A percentile compares a stretch with the other conserved stretches of the same genome.
Conservation (phyloP, 148 eudicot genomes). For the Diospyros lotus region DNA sequence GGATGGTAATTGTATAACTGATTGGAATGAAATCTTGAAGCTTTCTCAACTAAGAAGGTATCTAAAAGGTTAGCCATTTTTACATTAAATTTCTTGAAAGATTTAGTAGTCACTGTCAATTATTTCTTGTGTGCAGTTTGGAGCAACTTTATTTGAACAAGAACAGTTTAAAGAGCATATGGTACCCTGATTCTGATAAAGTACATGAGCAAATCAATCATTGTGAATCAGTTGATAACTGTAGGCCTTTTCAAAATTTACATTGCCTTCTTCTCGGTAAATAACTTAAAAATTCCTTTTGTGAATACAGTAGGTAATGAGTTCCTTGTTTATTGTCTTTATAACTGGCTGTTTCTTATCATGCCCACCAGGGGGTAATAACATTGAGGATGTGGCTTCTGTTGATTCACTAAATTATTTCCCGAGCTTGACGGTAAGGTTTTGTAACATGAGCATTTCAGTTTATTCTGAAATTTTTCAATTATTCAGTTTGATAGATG, state of each 20-base stretch:
- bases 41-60: constrained; percentile 69
- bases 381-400: constrained; percentile 63
- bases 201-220: constrained; percentile 20
- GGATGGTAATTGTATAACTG: constrained; percentile 74
- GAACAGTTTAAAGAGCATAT: constrained; percentile 47
- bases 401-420: constrained; percentile 73
- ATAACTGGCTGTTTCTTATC: constrained; percentile 16
- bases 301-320: not conserved
- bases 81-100: not conserved
- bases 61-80: not conserved
- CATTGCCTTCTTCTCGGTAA: constrained; percentile 76
- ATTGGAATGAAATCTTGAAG: constrained; percentile 83
- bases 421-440: constrained; percentile 62
- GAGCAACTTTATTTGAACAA: constrained; percentile 84
- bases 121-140: constrained; percentile 43
- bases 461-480: not conserved
- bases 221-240: constrained; percentile 17
- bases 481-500: not conserved
- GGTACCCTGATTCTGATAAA: constrained; percentile 47
- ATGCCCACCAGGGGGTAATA: constrained; percentile 62
- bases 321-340: constrained; percentile 6
- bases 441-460: not conserved
- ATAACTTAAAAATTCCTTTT: constrained; percentile 12
- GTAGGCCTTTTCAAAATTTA: constrained; percentile 55
- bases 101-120: constrained; percentile 10